Base-by-base conservation (phyloP, 2,329 filamentous ascomycete species). In the Cryphonectria parasitica region DNA sequence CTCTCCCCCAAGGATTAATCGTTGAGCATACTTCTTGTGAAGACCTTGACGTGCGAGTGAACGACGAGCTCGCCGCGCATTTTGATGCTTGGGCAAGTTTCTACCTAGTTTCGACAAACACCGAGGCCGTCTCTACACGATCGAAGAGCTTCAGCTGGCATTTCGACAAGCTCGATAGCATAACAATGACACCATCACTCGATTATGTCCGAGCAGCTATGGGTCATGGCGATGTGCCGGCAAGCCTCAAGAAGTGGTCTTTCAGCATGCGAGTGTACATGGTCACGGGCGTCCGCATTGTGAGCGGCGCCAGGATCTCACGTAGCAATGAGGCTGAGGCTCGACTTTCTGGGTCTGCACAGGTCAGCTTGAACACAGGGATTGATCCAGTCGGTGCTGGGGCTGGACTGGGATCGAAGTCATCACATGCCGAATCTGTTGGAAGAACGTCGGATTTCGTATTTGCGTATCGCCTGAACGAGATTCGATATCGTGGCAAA, bases 221-320 rank as follows among this genome's bases (percentile, higher is more conserved):
- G 54, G 4, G 19, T 1, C 54, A 58, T 28, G 54, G 54, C 25
- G 54, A 58, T 58, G 54, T 58, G 3, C 28, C 25, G 19, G 54
- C 54, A 17, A 58, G 54, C 25, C 54, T 58, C 54, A 58, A 58
- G 54, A 31, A 58, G 25, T 58, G 54, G 28, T 58, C 54, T 17
- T 58, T 31, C 54, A 58, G 1, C 28, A 58, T 34, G 54, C 31
- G 54, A 25, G 54, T 58, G 25, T 58, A 31, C 54, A 58, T 34
- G 54, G 54, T 58, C 28, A 58, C 54, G 13, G 54, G 54, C 54
- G 31, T 58, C 15, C 54, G 54, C 28, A 6, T 58, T 31, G 54
- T 31, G 13, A 58, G 54, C 25, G 54, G 54, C 11, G 54, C 54
- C 25, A 58, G 28, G 6, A 58, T 58, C 25, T 58, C 54, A 34